Percentiles rank a stretch among this genome's conserved stretches.
Conservation (phyloP, 225 moss, liverwort and hornwort genomes). For the Rhytidiadelphus loreus region DNA sequence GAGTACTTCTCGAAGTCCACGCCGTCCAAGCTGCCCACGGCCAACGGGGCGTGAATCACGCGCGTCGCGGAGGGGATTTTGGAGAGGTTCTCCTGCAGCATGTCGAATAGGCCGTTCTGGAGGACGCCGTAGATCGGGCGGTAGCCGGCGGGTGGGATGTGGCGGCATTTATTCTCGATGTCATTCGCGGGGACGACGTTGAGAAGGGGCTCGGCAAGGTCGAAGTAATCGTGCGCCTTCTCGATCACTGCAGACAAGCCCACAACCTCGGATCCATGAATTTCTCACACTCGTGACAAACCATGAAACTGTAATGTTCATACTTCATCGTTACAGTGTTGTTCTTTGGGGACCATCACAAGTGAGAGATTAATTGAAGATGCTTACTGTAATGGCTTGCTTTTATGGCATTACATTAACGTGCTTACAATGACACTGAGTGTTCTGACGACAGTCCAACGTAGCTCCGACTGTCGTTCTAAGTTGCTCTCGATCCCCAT, state of each 20-base stretch:
- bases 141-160: neutral
- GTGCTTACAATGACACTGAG: neutral
- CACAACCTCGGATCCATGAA: neutral
- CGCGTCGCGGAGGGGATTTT: neutral
- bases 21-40: neutral
- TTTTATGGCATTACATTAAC: neutral
- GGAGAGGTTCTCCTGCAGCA: neutral
- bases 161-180: neutral
- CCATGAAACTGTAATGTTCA: neutral
- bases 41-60: neutral
- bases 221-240: neutral
- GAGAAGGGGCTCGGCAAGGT: neutral
- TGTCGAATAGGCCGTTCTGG: neutral
- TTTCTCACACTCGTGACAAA: neutral
- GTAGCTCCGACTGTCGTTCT: neutral
- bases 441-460: neutral
- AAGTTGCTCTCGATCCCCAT: neutral
- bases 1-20: slow-evolving; percentile 6
- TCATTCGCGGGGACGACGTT: neutral
- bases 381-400: too few relatives aligned
- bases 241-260: neutral
- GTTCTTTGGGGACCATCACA: too few relatives aligned
- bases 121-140: neutral
- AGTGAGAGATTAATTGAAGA: neutral
- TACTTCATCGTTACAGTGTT: neutral